These are phyloP conservation scores for Boletellus deceptivus DNA, from an alignment of 1,284 basidiomycete genomes.

Conservation along the genomic window DNA sequence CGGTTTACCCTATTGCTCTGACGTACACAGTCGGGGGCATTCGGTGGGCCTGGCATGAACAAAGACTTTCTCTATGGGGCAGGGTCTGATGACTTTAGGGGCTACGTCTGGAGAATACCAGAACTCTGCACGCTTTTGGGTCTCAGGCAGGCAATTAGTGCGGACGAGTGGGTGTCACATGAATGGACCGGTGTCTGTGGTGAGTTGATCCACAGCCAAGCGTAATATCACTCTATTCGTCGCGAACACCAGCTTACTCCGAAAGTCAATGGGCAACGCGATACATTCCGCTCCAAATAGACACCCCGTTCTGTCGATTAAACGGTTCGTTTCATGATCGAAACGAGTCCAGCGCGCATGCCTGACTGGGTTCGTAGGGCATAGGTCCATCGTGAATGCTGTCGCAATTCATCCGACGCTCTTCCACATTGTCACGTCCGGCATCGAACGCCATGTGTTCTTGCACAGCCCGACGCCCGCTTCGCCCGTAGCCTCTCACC, in stretches of 20 bases:
- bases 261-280: slow-evolving; percentile 36
- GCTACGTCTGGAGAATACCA: slow-evolving; percentile 78
- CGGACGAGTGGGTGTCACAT: slow-evolving; percentile 43
- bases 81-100: slow-evolving; percentile 79
- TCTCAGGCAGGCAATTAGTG: slow-evolving; percentile 41
- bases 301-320: slow-evolving; percentile 54
- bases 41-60: slow-evolving; percentile 58
- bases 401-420: slow-evolving; percentile 69
- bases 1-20: neutral
- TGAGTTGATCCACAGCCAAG: slow-evolving; percentile 24
- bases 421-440: slow-evolving; percentile 62
- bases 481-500: slow-evolving; percentile 46
- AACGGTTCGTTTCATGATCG: slow-evolving; percentile 43
- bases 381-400: slow-evolving; percentile 73
- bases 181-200: slow-evolving; percentile 39
- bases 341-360: neutral
- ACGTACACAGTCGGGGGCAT: slow-evolving; percentile 63
- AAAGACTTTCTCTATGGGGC: slow-evolving; percentile 60
- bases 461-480: slow-evolving; percentile 61
- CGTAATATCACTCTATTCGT: slow-evolving; percentile 8
- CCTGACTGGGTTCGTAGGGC: slow-evolving; percentile 42
- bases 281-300: slow-evolving; percentile 55
- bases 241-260: slow-evolving; percentile 45
- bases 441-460: slow-evolving; percentile 68
- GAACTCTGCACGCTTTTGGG: slow-evolving; percentile 41